Base-by-base conservation (phyloP, 805 yeast genomes). In the Tetrapisispora fleetii region DNA sequence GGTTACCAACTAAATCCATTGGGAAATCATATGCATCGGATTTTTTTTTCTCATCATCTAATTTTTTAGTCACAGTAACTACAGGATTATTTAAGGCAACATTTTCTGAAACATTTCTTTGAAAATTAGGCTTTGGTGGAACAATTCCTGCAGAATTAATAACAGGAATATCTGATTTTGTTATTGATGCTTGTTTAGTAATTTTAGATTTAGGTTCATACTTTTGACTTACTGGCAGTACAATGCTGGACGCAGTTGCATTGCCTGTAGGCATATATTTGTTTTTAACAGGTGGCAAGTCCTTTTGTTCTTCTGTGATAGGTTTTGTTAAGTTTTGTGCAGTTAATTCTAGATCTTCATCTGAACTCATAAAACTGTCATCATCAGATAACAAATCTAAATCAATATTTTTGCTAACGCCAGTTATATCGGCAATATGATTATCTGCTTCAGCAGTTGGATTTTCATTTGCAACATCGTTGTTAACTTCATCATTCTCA, bases 21-120 rank as follows among this genome's bases (percentile, higher is more conserved):
- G 91, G 91, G 57, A 84, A 82, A 58, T 84, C 93, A 56, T 82
- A 84, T 0, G 89, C 88, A 65, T 83, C 87, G n/a, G 81, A 76
- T 59, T 79, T 81, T 56, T 76, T 75, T 62, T 81, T 80, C 37
- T 69, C 69, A n/a, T 64, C 65, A 47, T 69, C 70, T 17, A 78
- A 58, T 43, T 70, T 68, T 48, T 56, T 46, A 14, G 63, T 45
- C 21, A 58, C 64, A 24, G 62, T 33, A 18, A 10, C 36, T 10
- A 39, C 9, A 59, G 58, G 16, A 48, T 46, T 28, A 48, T 39
- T 36, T 19, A 7, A 10, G n/a, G 22, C n/a, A 9, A 4, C 11
- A 24, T 37, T 14, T n/a, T 19, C 24, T 45, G 39, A 8, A 19
- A 28, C 28, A 39, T 35, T 14, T 33, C 35, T 33, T 40, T 37